Conservation (phyloP, 1,284 basidiomycete species). For the Ceratobasidium papillatum region DNA sequence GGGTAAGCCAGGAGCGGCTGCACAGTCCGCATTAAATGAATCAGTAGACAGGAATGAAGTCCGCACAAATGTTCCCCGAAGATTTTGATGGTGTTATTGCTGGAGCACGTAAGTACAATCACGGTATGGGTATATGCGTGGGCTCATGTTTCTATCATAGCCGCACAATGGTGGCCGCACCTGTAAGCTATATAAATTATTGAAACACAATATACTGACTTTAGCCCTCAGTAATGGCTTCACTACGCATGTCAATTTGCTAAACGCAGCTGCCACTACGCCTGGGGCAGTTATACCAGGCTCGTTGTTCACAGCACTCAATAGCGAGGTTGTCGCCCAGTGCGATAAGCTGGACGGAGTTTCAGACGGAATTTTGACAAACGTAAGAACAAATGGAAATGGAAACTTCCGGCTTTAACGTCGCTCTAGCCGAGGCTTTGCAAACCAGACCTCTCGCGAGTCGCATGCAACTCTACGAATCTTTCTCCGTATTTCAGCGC, state of each 20-base stretch:
- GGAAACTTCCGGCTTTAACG: neutral
- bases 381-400: neutral
- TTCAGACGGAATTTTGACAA: slow-evolving; percentile 12
- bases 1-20: neutral
- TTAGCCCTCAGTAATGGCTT: slow-evolving; percentile 11
- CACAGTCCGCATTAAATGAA: neutral
- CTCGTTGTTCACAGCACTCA: slow-evolving; percentile 4
- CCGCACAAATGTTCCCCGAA: slow-evolving; percentile 19
- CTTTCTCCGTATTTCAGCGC: slow-evolving; percentile 6
- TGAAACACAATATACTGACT: neutral
- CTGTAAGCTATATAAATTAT: slow-evolving; percentile 3
- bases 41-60: slow-evolving; percentile 13
- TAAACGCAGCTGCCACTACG: slow-evolving; percentile 15
- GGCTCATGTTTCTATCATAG: neutral
- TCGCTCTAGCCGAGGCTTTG: slow-evolving; percentile 10
- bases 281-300: slow-evolving; percentile 15
- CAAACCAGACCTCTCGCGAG: slow-evolving; percentile 21
- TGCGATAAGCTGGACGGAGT: slow-evolving; percentile 29
- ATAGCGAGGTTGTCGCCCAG: slow-evolving; percentile 14
- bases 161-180: slow-evolving; percentile 38
- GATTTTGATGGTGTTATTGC: slow-evolving; percentile 33
- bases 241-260: slow-evolving; percentile 9
- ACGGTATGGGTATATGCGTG: neutral
- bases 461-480: slow-evolving; percentile 14
- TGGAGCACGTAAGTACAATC: slow-evolving; percentile 22